phyloP scores from a whole-genome alignment of 2,329 filamentous ascomycete genomes.

The Aspergillus brasiliensis region DNA sequence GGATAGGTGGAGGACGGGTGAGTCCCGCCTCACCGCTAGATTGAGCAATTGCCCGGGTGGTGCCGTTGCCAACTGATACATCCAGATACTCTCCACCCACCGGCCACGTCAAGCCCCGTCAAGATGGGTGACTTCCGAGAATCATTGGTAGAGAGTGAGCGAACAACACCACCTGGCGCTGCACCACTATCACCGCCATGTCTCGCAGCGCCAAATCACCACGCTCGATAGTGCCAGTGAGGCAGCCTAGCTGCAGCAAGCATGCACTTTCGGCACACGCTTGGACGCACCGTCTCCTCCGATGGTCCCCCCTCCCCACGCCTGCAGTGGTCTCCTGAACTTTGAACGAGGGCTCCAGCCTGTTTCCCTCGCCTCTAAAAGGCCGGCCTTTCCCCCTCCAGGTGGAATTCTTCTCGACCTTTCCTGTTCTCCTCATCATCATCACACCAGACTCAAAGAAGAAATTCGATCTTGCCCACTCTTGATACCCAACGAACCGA shows the following conservation, averaged over 20 bases:
- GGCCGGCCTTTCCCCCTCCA: conserved; percentile 16
- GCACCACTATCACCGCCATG: conserved; percentile 24
- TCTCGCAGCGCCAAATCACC: conserved; percentile 25
- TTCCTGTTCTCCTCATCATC: conserved; percentile 14
- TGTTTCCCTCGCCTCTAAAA: conserved; percentile 18
- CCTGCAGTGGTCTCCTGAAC: conserved; percentile 7
- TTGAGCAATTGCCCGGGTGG: conserved; percentile 16
- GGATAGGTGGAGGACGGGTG: not conserved
- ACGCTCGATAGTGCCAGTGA: conserved; percentile 14
- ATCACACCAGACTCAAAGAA: conserved; percentile 18
- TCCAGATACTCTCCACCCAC: conserved; percentile 10
- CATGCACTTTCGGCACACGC: conserved; percentile 20
- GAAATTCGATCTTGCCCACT: conserved; percentile 6
- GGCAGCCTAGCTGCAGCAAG: conserved; percentile 20
- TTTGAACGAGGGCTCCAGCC: not conserved
- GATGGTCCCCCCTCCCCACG: conserved; percentile 11
- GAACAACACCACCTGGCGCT: conserved; percentile 19
- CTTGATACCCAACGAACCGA: conserved; percentile 10
- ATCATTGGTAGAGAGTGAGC: conserved; percentile 17
- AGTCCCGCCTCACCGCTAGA: conserved; percentile 24
- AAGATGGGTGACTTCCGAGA: not conserved
- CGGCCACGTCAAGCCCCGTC: conserved; percentile 25
- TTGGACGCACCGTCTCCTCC: conserved; percentile 16
- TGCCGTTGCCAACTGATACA: conserved; percentile 9
- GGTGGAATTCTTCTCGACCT: conserved; percentile 12